Conservation (phyloP, 2,329 filamentous ascomycete species). For the Colletotrichum tropicale region DNA sequence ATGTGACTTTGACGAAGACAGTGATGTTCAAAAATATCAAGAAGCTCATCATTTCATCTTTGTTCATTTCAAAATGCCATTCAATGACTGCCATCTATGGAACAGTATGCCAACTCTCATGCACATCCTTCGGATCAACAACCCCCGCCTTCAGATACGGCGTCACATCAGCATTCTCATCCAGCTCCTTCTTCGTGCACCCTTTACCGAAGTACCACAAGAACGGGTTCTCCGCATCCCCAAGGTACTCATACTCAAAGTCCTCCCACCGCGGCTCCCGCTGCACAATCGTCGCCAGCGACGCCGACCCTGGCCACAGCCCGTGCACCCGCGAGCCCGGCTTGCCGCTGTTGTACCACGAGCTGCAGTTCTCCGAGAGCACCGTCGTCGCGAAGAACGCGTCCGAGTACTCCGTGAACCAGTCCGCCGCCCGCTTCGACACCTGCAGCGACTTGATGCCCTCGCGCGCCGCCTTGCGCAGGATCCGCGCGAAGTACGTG, state of each 20-base stretch:
- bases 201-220: slow-evolving; percentile 72
- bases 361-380: slow-evolving; percentile 67
- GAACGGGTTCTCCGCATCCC: slow-evolving; percentile 53
- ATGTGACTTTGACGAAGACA: background rate
- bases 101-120: slow-evolving; percentile 71
- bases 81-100: slow-evolving; percentile 25
- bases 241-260: slow-evolving; percentile 53
- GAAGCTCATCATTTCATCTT: background rate
- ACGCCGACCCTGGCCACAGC: slow-evolving; percentile 72
- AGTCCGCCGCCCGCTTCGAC: slow-evolving; percentile 62
- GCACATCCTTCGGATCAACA: slow-evolving; percentile 64
- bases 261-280: slow-evolving; percentile 62
- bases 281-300: slow-evolving; percentile 63
- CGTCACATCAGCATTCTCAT: slow-evolving; percentile 63
- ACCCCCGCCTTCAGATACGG: slow-evolving; percentile 63
- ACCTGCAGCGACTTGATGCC: slow-evolving; percentile 68
- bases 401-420: slow-evolving; percentile 65
- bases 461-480: slow-evolving; percentile 70
- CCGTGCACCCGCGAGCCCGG: slow-evolving; percentile 70
- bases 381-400: slow-evolving; percentile 61
- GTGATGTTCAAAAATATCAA: background rate
- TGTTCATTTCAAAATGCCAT: background rate
- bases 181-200: slow-evolving; percentile 63
- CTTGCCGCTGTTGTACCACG: slow-evolving; percentile 73
- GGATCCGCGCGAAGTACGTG: slow-evolving; percentile 67